These are phyloP conservation scores for Choricystis sp. DNA, from an alignment of 139 green algal genomes.

Conservation along the genomic window DNA sequence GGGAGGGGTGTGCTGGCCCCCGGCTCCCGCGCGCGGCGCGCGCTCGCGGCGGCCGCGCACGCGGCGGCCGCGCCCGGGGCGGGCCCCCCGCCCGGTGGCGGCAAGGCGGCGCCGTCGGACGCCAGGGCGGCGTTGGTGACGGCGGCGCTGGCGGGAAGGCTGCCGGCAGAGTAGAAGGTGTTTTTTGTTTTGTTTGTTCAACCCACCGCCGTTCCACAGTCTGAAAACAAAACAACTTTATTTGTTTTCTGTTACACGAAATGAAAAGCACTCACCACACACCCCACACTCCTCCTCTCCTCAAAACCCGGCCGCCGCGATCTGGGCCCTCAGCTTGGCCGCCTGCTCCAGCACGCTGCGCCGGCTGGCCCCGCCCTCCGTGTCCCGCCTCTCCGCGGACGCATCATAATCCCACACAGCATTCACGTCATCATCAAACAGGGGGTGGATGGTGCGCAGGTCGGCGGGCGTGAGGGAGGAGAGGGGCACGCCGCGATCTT, in stretches of 20 bases:
- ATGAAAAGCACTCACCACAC: no score
- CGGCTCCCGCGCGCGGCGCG: no score
- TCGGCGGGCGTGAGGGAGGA: conserved; percentile 57
- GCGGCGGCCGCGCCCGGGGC: no score
- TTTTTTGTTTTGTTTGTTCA: no score
- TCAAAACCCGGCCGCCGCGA: conserved; percentile 14
- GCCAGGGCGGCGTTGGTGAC: background rate
- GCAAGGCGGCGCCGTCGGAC: no score
- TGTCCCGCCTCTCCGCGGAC: conserved; percentile 77
- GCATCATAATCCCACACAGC: conserved; percentile 74
- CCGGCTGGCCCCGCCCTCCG: conserved; percentile 74
- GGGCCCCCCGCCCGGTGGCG: no score
- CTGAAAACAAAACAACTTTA: background rate
- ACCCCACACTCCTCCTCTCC: background rate
- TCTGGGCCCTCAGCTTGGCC: conserved; percentile 43
- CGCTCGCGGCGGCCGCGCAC: background rate
- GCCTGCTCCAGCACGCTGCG: conserved; percentile 80
- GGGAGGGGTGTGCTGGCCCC: background rate
- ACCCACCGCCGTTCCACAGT: no score
- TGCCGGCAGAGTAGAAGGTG: background rate
- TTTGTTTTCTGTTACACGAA: background rate
- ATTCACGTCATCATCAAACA: conserved; percentile 76
- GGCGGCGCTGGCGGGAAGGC: background rate
- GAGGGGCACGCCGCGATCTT: conserved; percentile 56
- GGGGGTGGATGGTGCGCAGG: conserved; percentile 64